Percentiles rank a stretch among this genome's conserved stretches.
Evolutionary conservation across 2,329 filamentous ascomycete genomes (phyloP).

Genomic region (Paecilomyces dactylethromorphus): DNA sequence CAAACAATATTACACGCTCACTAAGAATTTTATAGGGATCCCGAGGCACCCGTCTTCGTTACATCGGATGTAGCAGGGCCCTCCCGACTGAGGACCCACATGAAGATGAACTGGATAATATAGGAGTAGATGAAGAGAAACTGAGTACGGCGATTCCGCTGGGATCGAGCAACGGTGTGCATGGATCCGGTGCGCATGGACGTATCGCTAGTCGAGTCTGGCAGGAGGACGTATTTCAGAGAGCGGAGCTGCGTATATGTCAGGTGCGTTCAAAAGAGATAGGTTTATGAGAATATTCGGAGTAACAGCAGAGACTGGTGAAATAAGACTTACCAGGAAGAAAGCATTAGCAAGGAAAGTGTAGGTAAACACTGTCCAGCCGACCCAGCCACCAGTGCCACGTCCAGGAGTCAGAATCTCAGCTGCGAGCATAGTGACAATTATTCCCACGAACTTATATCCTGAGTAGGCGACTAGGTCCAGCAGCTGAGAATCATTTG

Average conservation of each 20-base stretch:
- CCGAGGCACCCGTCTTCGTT: slow-evolving; percentile 8
- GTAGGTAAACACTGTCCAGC: slow-evolving; percentile 85
- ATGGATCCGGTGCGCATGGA: slow-evolving; percentile 54
- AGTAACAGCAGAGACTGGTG: neutral
- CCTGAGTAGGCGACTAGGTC: slow-evolving; percentile 94
- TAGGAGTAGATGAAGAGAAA: slow-evolving; percentile 95
- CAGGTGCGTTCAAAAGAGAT: neutral
- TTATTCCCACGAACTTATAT: slow-evolving; percentile 98
- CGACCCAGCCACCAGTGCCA: slow-evolving; percentile 79
- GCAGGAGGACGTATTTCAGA: slow-evolving; percentile 89
- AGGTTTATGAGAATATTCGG: neutral
- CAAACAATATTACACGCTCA: slow-evolving; percentile 1
- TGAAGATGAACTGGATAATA: slow-evolving; percentile 86
- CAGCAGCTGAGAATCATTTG: slow-evolving; percentile 84
- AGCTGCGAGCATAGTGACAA: slow-evolving; percentile 73
- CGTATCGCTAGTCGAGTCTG: slow-evolving; percentile 65
- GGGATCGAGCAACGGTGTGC: slow-evolving; percentile 71
- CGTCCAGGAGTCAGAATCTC: slow-evolving; percentile 71
- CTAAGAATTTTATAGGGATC: slow-evolving; percentile 1
- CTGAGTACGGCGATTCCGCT: slow-evolving; percentile 81
- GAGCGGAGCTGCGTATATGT: slow-evolving; percentile 65
- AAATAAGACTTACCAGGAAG: slow-evolving; percentile 64
- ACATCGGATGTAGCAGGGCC: slow-evolving; percentile 30
- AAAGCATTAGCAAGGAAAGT: slow-evolving; percentile 92
- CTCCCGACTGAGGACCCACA: slow-evolving; percentile 68